Evolutionary conservation across 2,329 filamentous ascomycete genomes (phyloP), one percentile per base, ranked within the genome.

Genomic region (Neofusicoccum kwambonambiense): DNA sequence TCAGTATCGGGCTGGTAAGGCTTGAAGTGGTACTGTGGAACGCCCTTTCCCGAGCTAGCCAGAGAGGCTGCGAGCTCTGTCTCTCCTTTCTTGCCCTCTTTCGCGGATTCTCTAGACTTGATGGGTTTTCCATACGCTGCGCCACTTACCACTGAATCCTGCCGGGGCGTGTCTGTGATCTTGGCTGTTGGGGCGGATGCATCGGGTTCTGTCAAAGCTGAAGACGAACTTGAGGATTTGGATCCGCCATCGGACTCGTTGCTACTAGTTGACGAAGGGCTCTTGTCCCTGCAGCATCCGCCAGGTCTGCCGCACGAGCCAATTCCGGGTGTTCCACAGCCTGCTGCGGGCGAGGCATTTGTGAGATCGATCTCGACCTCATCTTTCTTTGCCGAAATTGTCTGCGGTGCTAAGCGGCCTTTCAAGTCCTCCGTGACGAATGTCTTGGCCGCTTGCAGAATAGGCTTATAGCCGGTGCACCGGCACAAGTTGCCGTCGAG

Each of bases 381-480:
- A 1, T 57, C 42, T 3, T 49, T 39, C 27, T 27, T 56, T 2
- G 31, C 49, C 2, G 41, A 8, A 1, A 12, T 11, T 12, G 35
- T 64, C n/a, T 39, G 19, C 4, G 62, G 62, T 64, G 77, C 74
- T 70, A 64, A 45, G 27, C 47, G 77, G 3, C 79, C 79, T 50
- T 81, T 82, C 27, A 78, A 44, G 51, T 78, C 75, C 35, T 84
- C 81, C 39, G 81, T 81, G 68, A 87, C 90, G 74, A 98, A 98
- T 0, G 91, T 94, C 72, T 95, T 92, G 1, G 94, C 94, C 6
- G 94, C 93, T 74, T 98, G 92, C 1, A 98, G 80, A 52, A 98
- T 97, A 0, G 94, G 92, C 61, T 93, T 85, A 74, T 98, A 98
- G 0, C 94, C 94, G 0, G 94, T 98, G 77, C 94, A 98, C 56